Percentiles rank a stretch among this genome's conserved stretches.
These are phyloP conservation scores for Avena eriantha DNA, from an alignment of 176 grass and related monocot species.

Conservation along the genomic window DNA sequence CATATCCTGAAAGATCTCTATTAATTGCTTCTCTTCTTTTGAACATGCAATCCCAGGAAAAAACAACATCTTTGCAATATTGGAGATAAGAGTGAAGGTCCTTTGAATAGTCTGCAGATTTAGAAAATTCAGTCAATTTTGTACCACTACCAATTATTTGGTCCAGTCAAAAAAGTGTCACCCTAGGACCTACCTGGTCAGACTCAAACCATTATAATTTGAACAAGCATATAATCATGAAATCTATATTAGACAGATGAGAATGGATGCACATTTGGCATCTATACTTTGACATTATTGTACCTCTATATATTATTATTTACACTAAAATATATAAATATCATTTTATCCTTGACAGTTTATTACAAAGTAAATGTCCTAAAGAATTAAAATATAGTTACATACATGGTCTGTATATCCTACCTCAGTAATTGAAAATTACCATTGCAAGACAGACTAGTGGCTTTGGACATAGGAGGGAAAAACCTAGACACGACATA, in stretches of 20 bases:
- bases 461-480: neutral
- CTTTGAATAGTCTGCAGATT: constrained; percentile 69
- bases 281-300: neutral
- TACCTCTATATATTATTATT: neutral
- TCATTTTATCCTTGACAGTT: neutral
- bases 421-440: neutral
- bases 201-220: constrained; percentile 20
- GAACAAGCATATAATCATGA: neutral
- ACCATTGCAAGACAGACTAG: neutral
- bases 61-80: constrained; percentile 68
- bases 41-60: constrained; percentile 64
- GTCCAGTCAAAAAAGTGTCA: neutral
- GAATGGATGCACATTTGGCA: neutral
- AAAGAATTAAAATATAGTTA: neutral
- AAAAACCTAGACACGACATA: neutral
- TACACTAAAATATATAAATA: neutral
- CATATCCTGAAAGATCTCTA: constrained; percentile 63
- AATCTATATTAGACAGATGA: constrained; percentile 1
- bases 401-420: neutral
- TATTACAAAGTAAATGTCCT: neutral
- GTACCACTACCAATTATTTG: neutral
- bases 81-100: constrained; percentile 74
- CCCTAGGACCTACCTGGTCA: neutral
- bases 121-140: constrained; percentile 13
- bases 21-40: constrained; percentile 56